phyloP scores from a whole-genome alignment of 306 rosid genomes.

The Trichosanthes truncata region DNA sequence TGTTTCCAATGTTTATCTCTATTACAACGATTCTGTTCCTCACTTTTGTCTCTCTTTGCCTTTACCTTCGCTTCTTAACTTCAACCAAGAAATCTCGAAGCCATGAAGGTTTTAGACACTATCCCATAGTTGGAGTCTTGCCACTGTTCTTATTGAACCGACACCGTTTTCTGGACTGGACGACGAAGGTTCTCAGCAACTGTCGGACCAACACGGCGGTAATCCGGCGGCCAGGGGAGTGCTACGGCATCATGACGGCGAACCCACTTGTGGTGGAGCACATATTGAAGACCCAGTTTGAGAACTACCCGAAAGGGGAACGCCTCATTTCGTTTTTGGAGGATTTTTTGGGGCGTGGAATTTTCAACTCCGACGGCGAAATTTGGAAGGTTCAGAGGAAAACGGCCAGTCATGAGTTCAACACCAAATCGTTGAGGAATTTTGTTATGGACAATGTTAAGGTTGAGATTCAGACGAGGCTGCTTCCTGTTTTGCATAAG shows the following conservation, averaged over 20 bases:
- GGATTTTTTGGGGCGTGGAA: conserved; percentile 58
- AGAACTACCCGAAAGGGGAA: conserved; percentile 62
- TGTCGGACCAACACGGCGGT: conserved; percentile 40
- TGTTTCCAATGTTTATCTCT: conserved; percentile 15
- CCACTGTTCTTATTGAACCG: conserved; percentile 46
- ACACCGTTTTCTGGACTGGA: conserved; percentile 54
- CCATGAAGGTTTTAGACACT: conserved; percentile 31
- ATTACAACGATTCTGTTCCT: neutral
- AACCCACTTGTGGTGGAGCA: conserved; percentile 50
- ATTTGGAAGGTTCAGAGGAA: conserved; percentile 56
- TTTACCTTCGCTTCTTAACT: conserved; percentile 6
- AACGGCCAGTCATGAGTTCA: conserved; percentile 61
- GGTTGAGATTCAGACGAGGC: conserved; percentile 28
- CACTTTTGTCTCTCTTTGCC: conserved; percentile 12
- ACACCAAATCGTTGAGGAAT: conserved; percentile 43
- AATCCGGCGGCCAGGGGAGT: conserved; percentile 24
- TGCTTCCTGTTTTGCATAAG: conserved; percentile 29
- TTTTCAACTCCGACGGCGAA: conserved; percentile 55
- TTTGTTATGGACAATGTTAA: conserved; percentile 42
- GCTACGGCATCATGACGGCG: conserved; percentile 39
- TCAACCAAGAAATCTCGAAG: neutral
- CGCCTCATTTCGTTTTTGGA: conserved; percentile 23
- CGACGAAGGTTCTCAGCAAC: conserved; percentile 29
- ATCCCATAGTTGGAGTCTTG: conserved; percentile 38
- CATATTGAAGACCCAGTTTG: conserved; percentile 54